A percentile compares a stretch with the other conserved stretches of the same genome.
phyloP scores from a whole-genome alignment of 2,329 filamentous ascomycete genomes.

The Xylariaceae sp. region DNA sequence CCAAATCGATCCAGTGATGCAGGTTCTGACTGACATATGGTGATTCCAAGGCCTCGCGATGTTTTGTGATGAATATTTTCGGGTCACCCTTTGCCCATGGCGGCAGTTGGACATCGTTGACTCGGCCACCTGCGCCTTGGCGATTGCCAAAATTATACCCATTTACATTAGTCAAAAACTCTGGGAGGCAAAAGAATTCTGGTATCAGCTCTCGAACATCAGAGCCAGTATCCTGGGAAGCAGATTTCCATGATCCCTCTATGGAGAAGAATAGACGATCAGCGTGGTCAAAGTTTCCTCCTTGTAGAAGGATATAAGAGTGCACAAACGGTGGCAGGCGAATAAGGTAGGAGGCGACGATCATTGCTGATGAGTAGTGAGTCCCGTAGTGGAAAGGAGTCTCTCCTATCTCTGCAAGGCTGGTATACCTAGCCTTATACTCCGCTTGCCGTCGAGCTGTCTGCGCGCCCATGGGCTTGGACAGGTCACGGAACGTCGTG shows the following conservation, averaged over 20 bases:
- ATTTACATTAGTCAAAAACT: slow-evolving; percentile 92
- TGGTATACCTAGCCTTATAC: slow-evolving; percentile 77
- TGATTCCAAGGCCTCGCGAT: slow-evolving; percentile 92
- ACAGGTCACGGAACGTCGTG: slow-evolving; percentile 79
- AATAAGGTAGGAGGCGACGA: slow-evolving; percentile 93
- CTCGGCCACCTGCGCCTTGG: slow-evolving; percentile 71
- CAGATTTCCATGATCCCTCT: slow-evolving; percentile 82
- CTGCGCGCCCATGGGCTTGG: slow-evolving; percentile 95
- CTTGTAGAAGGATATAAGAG: slow-evolving; percentile 88
- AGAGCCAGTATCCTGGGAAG: slow-evolving; percentile 82
- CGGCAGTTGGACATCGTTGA: slow-evolving; percentile 84
- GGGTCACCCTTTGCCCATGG: slow-evolving; percentile 96
- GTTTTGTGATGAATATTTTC: slow-evolving; percentile 89
- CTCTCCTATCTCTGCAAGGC: slow-evolving; percentile 86
- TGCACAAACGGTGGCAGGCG: slow-evolving; percentile 93
- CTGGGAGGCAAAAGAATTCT: slow-evolving; percentile 94
- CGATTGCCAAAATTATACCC: slow-evolving; percentile 86
- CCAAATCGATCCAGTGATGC: slow-evolving; percentile 91
- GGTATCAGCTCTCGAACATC: slow-evolving; percentile 93
- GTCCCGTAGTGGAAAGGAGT: slow-evolving; percentile 96
- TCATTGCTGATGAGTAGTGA: slow-evolving; percentile 98
- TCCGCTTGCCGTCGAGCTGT: slow-evolving; percentile 67
- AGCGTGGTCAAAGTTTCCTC: slow-evolving; percentile 93
- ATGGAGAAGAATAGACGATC: slow-evolving; percentile 94
- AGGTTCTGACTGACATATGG: slow-evolving; percentile 85